phyloP scores from a whole-genome alignment of 768 basidiomycete species.

The Termitomyces sp. region DNA sequence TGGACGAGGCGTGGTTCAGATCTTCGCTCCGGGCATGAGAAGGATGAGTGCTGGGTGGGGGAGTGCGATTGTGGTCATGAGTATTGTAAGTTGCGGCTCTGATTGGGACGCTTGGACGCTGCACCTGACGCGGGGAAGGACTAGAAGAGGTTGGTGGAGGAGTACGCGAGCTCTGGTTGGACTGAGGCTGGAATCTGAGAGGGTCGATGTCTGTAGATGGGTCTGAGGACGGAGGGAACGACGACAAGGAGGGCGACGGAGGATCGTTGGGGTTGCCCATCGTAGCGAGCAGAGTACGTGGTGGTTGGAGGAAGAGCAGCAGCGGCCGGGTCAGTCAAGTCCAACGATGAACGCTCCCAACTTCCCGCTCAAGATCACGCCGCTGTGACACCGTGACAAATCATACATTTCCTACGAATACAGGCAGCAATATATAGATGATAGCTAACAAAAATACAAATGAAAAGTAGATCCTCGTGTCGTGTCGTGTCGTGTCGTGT shows the following conservation, averaged over 20 bases:
- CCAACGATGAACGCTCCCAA: constrained; percentile 8
- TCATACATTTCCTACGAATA: neutral
- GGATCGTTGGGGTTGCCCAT: constrained; percentile 37
- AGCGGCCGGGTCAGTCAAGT: neutral
- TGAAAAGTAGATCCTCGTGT: neutral
- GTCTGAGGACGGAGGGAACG: constrained; percentile 16
- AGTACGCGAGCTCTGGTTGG: constrained; percentile 22
- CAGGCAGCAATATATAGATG: neutral
- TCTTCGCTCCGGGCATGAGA: constrained; percentile 69
- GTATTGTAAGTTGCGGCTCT: constrained; percentile 62
- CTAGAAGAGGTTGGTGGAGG: constrained; percentile 25
- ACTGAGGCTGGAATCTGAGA: constrained; percentile 15
- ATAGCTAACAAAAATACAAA: neutral
- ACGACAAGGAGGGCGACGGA: constrained; percentile 27
- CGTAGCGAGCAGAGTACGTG: constrained; percentile 6
- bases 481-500: neutral
- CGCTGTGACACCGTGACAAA: constrained; percentile 9
- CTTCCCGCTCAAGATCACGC: constrained; percentile 12
- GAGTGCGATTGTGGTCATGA: constrained; percentile 49
- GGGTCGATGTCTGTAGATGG: constrained; percentile 22
- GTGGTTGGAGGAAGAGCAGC: neutral
- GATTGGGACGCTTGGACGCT: constrained; percentile 49
- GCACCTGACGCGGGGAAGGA: constrained; percentile 20
- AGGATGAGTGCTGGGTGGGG: constrained; percentile 27
- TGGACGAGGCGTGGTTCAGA: constrained; percentile 47